Base-by-base conservation (phyloP, 306 rosid genomes). In the Acacia confusa region DNA sequence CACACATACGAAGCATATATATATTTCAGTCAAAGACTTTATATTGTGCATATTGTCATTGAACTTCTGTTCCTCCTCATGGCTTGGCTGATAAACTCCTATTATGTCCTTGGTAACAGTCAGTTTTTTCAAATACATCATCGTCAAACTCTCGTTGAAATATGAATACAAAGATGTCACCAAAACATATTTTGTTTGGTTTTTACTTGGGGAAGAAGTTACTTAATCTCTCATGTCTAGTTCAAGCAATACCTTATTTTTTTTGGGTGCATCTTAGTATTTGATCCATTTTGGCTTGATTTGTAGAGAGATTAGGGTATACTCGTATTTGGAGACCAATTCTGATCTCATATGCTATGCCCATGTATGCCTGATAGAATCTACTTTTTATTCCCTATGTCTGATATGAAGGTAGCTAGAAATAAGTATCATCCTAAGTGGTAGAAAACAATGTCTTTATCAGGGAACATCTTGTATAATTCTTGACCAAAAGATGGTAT, bases 291-390 rank as follows among this genome's bases (percentile, higher is more conserved):
- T 85, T 87, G 6, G 81, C 74, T 52, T 83, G 50, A 57, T 85
- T 16, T 32, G 68, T 30, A n/a, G 22, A 22, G 2, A 2, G 68
- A 4, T 55, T 9, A 11, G 67, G 40, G 6, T 75, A 81, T 71
- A 83, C 82, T 69, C 91, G 78, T 36, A 88, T 88, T 79, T 88
- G 91, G 63, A 88, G 74, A 57, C 89, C 91, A 44, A 88, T 78
- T 52, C 84, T 81, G n/a, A n/a, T n/a, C 81, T 85, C 87, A 72
- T 85, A 81, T 58, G 84, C 87, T 14, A 50, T 78, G 10, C 86
- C 87, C 28, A 88, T 83, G 68, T 88, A 83, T 65, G 89, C 81
- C 36, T 81, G 58, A 66, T 85, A 85, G 81, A 74, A 88, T 77
- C 87, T 81, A 15, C 74, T 78, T 50, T 85, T 83, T 27, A 78